Percentiles rank a stretch among this genome's conserved stretches.
Evolutionary conservation across 257 asterid genomes (phyloP).

Genomic region (Handroanthus guayacan): DNA sequence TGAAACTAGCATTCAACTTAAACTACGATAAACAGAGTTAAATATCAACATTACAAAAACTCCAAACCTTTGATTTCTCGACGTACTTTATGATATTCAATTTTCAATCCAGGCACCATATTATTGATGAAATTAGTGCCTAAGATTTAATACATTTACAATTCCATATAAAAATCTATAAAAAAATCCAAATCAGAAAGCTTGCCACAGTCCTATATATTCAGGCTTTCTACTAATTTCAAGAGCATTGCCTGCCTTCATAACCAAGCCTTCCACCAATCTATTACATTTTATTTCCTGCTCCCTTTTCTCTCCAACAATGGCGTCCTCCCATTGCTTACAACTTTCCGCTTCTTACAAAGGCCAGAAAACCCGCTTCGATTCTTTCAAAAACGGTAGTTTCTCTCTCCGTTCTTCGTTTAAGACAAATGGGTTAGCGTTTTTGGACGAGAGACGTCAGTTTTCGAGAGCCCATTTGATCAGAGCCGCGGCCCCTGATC

Average conservation of each 20-base stretch:
- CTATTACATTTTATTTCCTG: neutral
- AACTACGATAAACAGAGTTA: no score
- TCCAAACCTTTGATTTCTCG: no score
- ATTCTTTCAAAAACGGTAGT: slow-evolving; percentile 49
- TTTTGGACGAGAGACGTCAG: slow-evolving; percentile 34
- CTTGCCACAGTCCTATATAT: no score
- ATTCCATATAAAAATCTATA: no score
- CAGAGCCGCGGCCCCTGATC: slow-evolving; percentile 60
- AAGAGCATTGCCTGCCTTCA: neutral
- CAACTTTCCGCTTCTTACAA: slow-evolving; percentile 46
- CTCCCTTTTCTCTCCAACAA: slow-evolving; percentile 28
- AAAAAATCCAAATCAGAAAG: no score
- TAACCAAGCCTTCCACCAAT: neutral
- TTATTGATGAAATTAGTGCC: no score
- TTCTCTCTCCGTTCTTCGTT: slow-evolving; percentile 45
- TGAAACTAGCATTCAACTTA: no score
- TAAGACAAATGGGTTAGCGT: slow-evolving; percentile 41
- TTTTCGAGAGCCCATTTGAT: slow-evolving; percentile 46
- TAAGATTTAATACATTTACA: no score
- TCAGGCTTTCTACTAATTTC: neutral
- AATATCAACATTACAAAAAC: no score
- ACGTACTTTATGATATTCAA: no score
- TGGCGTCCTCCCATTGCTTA: slow-evolving; percentile 63
- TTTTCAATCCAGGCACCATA: no score
- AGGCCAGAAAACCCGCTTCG: slow-evolving; percentile 45